Base-by-base conservation (phyloP, 306 rosid species). In the Prunus mongolica region DNA sequence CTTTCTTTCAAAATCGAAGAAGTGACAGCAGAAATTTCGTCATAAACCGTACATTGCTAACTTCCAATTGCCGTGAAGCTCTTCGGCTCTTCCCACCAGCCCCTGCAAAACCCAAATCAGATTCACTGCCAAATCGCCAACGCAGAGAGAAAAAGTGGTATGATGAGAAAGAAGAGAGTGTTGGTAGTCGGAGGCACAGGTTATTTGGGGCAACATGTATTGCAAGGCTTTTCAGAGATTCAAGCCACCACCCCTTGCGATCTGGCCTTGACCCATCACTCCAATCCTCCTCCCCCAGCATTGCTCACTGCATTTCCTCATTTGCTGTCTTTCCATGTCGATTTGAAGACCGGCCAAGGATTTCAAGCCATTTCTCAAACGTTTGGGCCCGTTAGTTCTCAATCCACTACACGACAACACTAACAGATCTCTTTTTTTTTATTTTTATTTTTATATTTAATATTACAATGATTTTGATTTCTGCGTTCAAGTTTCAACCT, bases 161-260 rank as follows among this genome's bases (percentile, higher is more conserved):
- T 77, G 83, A 86, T 79, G 85, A 63, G 67, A 38, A 71, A 80
- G 79, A 85, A 86, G 87, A 89, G 86, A 86, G 88, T 90, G 58
- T 66, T 94, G 85, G 73, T 92, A 11, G 91, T 92, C 68, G 98
- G 98, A 84, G 97, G 98, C 71, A 87, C 96, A 14, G 98, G 98
- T 20, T 94, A 90, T 68, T 81, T 94, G 84, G 98, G 98, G 56
- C 98, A 94, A 85, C 98, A 94, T 81, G 81, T 89, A n/a, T 70
- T 91, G 56, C 91, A 83, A 65, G 88, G 84, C 55, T 86, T 83
- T 76, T 78, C 86, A 2, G 78, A 80, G 64, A 44, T 70, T 64
- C 67, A 76, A 20, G 83, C 49, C 73, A 56, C 51, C 57, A 27
- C 57, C 69, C 82, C 77, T 7, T 81, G 78, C 70, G 86, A 90